phyloP scores from a whole-genome alignment of 345 rosid genomes.

The Firmiana major region DNA sequence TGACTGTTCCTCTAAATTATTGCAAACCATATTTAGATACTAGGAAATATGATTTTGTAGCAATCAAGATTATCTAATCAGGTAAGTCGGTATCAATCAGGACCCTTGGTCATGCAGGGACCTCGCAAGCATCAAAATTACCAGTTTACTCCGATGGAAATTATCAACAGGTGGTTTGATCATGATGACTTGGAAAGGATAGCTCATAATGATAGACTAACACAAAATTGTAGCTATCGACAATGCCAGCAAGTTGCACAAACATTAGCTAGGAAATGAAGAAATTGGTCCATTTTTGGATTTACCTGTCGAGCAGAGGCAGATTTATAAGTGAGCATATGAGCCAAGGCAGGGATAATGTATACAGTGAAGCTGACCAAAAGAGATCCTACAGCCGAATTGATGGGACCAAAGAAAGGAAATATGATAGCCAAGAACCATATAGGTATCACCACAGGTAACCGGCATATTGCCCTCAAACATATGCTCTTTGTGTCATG shows the following conservation, averaged over 20 bases:
- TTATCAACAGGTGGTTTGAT: neutral
- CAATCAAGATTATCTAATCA: neutral
- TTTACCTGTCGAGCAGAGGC: constrained; percentile 61
- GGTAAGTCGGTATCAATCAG: neutral
- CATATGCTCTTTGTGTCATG: constrained; percentile 74
- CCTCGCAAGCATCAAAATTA: neutral
- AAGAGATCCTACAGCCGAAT: constrained; percentile 80
- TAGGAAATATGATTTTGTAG: neutral
- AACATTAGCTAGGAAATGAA: neutral
- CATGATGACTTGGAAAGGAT: neutral
- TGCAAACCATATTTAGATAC: neutral
- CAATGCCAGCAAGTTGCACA: constrained; percentile 3
- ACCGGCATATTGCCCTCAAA: constrained; percentile 54
- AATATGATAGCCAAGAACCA: constrained; percentile 84
- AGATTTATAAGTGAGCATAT: constrained; percentile 64
- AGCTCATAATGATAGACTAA: neutral
- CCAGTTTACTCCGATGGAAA: neutral
- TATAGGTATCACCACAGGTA: constrained; percentile 77
- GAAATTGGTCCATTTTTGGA: constrained; percentile 1
- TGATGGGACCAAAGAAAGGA: constrained; percentile 84
- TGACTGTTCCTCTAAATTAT: neutral
- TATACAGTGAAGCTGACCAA: constrained; percentile 84
- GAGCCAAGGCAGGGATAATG: constrained; percentile 75
- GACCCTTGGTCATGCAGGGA: neutral
- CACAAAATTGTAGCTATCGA: neutral